A percentile compares a stretch with the other conserved stretches of the same genome.
Conservation (phyloP, 345 rosid genomes). For the Gossypium herbaceum region DNA sequence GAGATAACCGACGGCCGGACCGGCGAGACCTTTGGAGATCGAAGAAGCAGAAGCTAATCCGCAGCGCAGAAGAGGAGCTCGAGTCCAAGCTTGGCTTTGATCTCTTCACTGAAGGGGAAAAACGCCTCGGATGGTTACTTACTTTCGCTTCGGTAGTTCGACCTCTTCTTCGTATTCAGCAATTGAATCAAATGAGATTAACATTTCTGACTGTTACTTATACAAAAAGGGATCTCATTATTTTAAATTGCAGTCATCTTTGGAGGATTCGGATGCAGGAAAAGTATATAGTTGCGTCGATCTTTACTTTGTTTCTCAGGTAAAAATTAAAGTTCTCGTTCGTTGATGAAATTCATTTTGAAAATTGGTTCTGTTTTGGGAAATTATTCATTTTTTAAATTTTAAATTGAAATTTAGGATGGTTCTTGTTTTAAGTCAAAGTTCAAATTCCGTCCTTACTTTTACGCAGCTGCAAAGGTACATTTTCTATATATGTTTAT, state of each 20-base stretch:
- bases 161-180: neutral
- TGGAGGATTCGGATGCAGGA: slow-evolving; percentile 63
- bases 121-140: slow-evolving; percentile 93
- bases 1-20: slow-evolving; percentile 42
- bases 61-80: slow-evolving; percentile 74
- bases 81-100: slow-evolving; percentile 84
- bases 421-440: slow-evolving; percentile 85
- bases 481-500: neutral
- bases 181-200: neutral
- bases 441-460: slow-evolving; percentile 86
- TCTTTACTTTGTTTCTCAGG: slow-evolving; percentile 91
- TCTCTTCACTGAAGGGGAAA: slow-evolving; percentile 83
- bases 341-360: neutral
- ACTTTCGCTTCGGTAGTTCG: slow-evolving; percentile 67
- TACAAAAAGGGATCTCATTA: neutral
- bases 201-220: neutral
- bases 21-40: slow-evolving; percentile 46
- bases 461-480: slow-evolving; percentile 83
- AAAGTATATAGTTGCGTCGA: slow-evolving; percentile 71
- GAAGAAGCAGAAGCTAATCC: slow-evolving; percentile 61
- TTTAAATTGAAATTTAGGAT: slow-evolving; percentile 43
- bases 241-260: slow-evolving; percentile 66
- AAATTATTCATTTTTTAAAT: neutral
- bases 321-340: slow-evolving; percentile 28
- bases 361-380: neutral